These are phyloP conservation scores for Phytophthora citricola DNA, from an alignment of 352 stramenopile genomes.

Conservation along the genomic window DNA sequence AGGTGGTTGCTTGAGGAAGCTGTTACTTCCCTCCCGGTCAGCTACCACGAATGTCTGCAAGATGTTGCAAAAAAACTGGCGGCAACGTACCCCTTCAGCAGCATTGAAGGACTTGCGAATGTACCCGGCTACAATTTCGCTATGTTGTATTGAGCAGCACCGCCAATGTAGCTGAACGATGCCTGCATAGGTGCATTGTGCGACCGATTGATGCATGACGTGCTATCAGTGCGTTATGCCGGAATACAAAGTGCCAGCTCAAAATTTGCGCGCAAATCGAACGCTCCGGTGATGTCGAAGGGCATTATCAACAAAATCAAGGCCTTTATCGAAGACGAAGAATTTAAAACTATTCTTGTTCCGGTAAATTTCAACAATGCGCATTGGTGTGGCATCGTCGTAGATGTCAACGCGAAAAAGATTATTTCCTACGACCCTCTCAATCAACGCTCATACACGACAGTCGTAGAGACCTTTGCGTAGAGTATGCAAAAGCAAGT, in stretches of 20 bases:
- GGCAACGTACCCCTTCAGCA: neutral
- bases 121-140: neutral
- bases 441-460: neutral
- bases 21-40: neutral
- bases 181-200: neutral
- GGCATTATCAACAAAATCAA: neutral
- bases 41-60: neutral
- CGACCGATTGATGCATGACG: neutral
- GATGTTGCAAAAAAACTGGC: neutral
- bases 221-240: neutral
- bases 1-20: neutral
- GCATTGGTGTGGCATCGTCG: neutral
- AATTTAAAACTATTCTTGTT: neutral
- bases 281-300: neutral
- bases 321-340: neutral
- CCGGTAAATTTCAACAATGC: neutral
- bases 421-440: neutral
- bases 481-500: neutral
- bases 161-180: neutral
- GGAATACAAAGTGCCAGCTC: neutral
- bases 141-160: neutral
- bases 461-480: neutral
- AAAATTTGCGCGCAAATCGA: neutral
- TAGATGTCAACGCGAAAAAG: neutral
- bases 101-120: neutral